Evolutionary conservation across 441 rosid species (phyloP).

Genomic region (Arabidopsis lyrata): DNA sequence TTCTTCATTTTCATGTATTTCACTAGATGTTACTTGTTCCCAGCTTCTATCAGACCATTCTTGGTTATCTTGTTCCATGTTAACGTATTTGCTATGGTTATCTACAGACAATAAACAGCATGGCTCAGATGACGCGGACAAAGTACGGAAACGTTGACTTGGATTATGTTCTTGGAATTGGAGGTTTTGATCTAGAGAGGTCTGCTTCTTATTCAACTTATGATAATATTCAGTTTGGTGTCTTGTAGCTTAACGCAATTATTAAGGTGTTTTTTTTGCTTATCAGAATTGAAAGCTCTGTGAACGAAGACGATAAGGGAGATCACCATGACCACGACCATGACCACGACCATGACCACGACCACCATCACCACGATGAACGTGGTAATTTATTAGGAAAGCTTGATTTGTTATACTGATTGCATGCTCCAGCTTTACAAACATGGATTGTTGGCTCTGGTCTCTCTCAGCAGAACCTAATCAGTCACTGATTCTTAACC

Average conservation of each 20-base stretch:
- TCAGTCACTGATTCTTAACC: slow-evolving; percentile 11
- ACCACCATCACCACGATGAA: slow-evolving; percentile 40
- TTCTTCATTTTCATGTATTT: slow-evolving; percentile 10
- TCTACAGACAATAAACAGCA: slow-evolving; percentile 73
- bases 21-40: slow-evolving; percentile 11
- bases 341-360: slow-evolving; percentile 62
- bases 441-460: background rate
- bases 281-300: slow-evolving; percentile 84
- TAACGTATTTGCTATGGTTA: slow-evolving; percentile 31
- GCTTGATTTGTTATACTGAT: slow-evolving; percentile 8
- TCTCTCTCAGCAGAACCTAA: slow-evolving; percentile 29
- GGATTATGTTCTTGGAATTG: slow-evolving; percentile 97
- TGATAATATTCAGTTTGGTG: slow-evolving; percentile 24
- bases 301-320: slow-evolving; percentile 62
- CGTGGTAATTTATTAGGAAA: slow-evolving; percentile 33
- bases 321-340: slow-evolving; percentile 56
- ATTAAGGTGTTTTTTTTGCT: slow-evolving; percentile 24
- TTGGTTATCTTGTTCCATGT: background rate
- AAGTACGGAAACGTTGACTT: slow-evolving; percentile 90
- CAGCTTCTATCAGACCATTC: slow-evolving; percentile 7
- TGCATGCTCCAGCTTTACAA: slow-evolving; percentile 12
- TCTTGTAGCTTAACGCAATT: slow-evolving; percentile 17
- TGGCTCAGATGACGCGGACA: slow-evolving; percentile 83
- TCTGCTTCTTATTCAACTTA: slow-evolving; percentile 43
- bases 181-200: slow-evolving; percentile 99